phyloP scores from a whole-genome alignment of 2,329 filamentous ascomycete genomes.

The Fusarium floridanum region DNA sequence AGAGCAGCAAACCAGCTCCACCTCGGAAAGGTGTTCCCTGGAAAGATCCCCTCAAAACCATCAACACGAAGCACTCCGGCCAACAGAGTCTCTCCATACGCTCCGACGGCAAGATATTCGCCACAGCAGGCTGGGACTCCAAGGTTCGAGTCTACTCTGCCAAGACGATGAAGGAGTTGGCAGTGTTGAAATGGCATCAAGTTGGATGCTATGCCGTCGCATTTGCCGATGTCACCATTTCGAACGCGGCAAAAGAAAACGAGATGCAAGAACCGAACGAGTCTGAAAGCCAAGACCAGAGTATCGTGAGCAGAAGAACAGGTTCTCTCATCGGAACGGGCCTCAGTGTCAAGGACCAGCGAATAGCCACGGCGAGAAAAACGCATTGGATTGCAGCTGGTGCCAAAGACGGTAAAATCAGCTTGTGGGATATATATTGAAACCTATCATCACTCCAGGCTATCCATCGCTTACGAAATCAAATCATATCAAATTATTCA shows the following conservation, averaged over 20 bases:
- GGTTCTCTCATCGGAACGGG: constrained; percentile 17
- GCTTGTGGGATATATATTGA: constrained; percentile 94
- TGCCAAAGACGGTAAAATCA: constrained; percentile 94
- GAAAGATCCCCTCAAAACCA: constrained; percentile 67
- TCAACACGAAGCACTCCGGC: constrained; percentile 89
- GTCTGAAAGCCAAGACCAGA: not conserved
- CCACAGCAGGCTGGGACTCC: constrained; percentile 93
- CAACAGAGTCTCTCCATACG: constrained; percentile 86
- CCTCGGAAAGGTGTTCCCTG: constrained; percentile 46
- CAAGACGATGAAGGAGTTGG: constrained; percentile 86
- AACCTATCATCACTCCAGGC: constrained; percentile 24
- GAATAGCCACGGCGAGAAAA: constrained; percentile 72
- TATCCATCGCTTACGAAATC: not conserved
- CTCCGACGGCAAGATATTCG: constrained; percentile 85
- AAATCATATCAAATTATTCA: not conserved
- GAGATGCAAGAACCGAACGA: constrained; percentile 33
- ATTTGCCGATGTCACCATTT: constrained; percentile 67
- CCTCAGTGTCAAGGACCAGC: constrained; percentile 69
- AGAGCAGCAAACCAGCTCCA: not conserved
- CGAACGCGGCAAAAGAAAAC: constrained; percentile 5
- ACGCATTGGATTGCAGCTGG: constrained; percentile 93
- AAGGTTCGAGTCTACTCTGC: constrained; percentile 83
- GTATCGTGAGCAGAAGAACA: not conserved
- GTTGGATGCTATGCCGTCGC: constrained; percentile 86
- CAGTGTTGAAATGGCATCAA: constrained; percentile 94